Evolutionary conservation across 768 basidiomycete species (phyloP).

Genomic region (Kwoniella bestiolae): DNA sequence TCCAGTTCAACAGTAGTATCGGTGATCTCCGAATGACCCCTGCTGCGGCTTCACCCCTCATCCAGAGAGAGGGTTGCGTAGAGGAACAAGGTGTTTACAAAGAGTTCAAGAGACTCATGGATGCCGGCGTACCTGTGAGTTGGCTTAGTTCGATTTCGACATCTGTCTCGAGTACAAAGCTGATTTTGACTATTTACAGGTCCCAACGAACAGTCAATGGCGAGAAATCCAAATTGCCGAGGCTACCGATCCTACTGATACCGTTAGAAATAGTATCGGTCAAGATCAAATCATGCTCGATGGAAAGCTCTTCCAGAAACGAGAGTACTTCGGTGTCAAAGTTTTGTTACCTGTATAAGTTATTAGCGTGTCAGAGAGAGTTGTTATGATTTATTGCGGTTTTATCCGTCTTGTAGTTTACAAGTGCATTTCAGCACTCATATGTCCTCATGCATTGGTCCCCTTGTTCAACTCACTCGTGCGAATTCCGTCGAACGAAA

Average conservation of each 20-base stretch:
- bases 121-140: constrained; percentile 48
- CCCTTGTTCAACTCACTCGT: not conserved
- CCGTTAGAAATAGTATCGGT: constrained; percentile 38
- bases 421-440: not conserved
- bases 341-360: constrained; percentile 48
- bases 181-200: constrained; percentile 2
- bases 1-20: constrained; percentile 33
- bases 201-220: constrained; percentile 51
- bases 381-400: too few species aligned
- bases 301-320: constrained; percentile 42
- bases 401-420: not conserved
- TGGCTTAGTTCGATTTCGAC: not conserved
- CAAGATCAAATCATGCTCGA: constrained; percentile 42
- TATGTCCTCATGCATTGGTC: not conserved
- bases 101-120: constrained; percentile 49
- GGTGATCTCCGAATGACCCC: constrained; percentile 44
- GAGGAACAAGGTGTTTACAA: constrained; percentile 52
- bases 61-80: constrained; percentile 52
- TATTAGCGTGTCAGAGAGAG: too few species aligned
- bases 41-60: constrained; percentile 46
- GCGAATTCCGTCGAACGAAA: too few species aligned
- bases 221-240: constrained; percentile 52
- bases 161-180: not conserved
- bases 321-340: constrained; percentile 52
- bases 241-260: constrained; percentile 48